Evolutionary conservation across 2,329 filamentous ascomycete species (phyloP).

Genomic region (Epichloe sylvatica): DNA sequence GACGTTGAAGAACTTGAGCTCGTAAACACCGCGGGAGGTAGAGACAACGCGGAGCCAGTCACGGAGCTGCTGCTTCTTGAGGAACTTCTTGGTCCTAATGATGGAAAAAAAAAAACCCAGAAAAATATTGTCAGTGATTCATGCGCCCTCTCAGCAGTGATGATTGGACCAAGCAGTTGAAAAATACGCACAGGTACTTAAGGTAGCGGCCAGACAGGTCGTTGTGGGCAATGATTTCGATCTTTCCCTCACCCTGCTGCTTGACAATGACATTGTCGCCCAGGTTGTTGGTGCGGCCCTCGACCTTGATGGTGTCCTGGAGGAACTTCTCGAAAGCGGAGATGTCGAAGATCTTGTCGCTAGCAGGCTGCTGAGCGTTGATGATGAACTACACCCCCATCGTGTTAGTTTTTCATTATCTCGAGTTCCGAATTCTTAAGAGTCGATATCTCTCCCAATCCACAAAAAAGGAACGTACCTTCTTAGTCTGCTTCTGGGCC

Average conservation of each 20-base stretch:
- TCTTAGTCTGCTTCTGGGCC: slow-evolving; percentile 73
- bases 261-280: slow-evolving; percentile 84
- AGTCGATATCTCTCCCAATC: too few species aligned
- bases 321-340: slow-evolving; percentile 99
- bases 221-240: slow-evolving; percentile 94
- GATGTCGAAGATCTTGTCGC: slow-evolving; percentile 99
- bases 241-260: slow-evolving; percentile 89
- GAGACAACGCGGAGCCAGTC: slow-evolving; percentile 99
- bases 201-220: slow-evolving; percentile 97
- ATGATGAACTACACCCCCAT: slow-evolving; percentile 66
- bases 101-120: neutral
- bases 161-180: too few species aligned
- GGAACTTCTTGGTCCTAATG: slow-evolving; percentile 96
- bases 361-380: slow-evolving; percentile 95
- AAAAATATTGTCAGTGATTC: neutral
- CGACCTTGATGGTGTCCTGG: slow-evolving; percentile 99
- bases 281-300: slow-evolving; percentile 95
- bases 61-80: slow-evolving; percentile 99
- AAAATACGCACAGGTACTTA: slow-evolving; percentile 81
- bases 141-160: neutral
- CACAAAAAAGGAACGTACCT: slow-evolving; percentile 36
- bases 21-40: slow-evolving; percentile 95
- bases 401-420: neutral
- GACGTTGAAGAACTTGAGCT: slow-evolving; percentile 99
- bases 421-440: neutral